phyloP scores from a whole-genome alignment of 345 rosid genomes.

The Noccaea bulbosa region DNA sequence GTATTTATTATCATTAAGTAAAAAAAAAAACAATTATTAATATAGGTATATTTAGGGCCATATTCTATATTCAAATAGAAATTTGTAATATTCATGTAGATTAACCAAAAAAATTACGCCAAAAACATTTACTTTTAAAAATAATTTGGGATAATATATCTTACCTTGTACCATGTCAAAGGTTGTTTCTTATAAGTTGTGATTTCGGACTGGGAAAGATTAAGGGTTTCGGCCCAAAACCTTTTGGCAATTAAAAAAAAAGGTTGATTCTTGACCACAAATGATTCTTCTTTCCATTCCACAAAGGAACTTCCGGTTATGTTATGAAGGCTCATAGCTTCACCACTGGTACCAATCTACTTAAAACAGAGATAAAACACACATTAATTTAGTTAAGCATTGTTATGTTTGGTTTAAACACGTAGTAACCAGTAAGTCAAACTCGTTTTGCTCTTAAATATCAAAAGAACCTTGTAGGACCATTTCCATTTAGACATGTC shows the following conservation, averaged over 20 bases:
- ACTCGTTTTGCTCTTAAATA: neutral
- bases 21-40: too few relatives aligned
- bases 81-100: neutral
- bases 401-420: slow-evolving; percentile 1
- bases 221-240: too few relatives aligned
- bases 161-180: slow-evolving; percentile 87
- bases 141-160: neutral
- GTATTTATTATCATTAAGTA: neutral
- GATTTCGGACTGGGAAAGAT: too few relatives aligned
- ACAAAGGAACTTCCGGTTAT: slow-evolving; percentile 49
- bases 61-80: neutral
- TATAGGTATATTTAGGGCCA: neutral
- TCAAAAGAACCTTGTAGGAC: slow-evolving; percentile 69
- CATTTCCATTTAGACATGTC: slow-evolving; percentile 83
- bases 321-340: slow-evolving; percentile 59
- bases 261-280: slow-evolving; percentile 49
- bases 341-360: slow-evolving; percentile 85
- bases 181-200: slow-evolving; percentile 44
- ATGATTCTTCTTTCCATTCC: slow-evolving; percentile 61
- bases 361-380: slow-evolving; percentile 7
- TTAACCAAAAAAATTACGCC: neutral
- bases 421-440: slow-evolving; percentile 1
- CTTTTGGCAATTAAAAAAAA: slow-evolving; percentile 13
- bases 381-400: neutral
- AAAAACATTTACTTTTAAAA: neutral